These are phyloP conservation scores for Solanum hybrid DNA, from an alignment of 305 asterid species.

Conservation along the genomic window DNA sequence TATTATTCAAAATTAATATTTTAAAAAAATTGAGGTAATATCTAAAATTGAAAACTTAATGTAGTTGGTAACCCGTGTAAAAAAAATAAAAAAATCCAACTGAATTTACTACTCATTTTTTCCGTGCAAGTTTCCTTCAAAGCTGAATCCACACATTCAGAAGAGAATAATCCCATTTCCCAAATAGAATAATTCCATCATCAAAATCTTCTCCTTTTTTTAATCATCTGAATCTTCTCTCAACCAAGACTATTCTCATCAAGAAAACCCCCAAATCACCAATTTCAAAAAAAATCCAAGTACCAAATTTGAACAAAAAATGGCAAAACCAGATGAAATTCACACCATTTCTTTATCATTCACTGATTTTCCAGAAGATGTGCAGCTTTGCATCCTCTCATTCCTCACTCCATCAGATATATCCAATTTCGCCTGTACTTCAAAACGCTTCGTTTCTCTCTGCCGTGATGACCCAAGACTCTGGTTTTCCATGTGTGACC, in stretches of 20 bases:
- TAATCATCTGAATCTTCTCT: too few species aligned
- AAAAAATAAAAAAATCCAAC: not conserved
- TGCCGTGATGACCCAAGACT: constrained; percentile 64
- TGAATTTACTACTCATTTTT: not conserved
- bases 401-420: constrained; percentile 66
- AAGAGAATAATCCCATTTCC: not conserved
- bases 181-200: constrained; percentile 9
- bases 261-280: not conserved
- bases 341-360: constrained; percentile 24
- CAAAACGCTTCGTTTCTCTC: constrained; percentile 49
- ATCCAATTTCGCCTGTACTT: constrained; percentile 64
- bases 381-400: constrained; percentile 76
- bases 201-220: not conserved
- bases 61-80: not conserved
- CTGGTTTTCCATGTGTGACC: constrained; percentile 85
- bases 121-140: not conserved
- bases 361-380: constrained; percentile 89
- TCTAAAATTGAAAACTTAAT: not conserved
- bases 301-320: not conserved
- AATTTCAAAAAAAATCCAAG: not conserved
- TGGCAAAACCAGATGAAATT: not conserved
- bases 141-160: not conserved
- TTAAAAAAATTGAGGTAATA: not conserved
- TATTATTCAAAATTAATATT: too few species aligned
- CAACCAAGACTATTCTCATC: not conserved